These are phyloP conservation scores for Penicillium canescens DNA, from an alignment of 495 filamentous ascomycete genomes.

Conservation along the genomic window DNA sequence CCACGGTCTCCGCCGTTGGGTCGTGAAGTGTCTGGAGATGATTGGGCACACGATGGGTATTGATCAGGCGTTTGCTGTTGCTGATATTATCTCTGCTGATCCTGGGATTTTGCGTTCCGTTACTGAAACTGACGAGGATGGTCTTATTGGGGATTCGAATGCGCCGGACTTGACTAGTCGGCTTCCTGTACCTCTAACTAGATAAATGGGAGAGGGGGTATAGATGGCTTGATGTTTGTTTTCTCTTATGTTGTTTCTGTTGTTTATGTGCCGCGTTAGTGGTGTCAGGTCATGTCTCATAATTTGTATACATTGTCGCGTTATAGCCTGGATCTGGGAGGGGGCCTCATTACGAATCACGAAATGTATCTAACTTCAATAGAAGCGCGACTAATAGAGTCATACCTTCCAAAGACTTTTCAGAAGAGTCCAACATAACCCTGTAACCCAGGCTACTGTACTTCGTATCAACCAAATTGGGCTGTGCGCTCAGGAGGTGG, in stretches of 20 bases:
- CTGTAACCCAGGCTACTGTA: no score
- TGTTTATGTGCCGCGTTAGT: background rate
- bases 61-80: constrained; percentile 47
- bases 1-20: constrained; percentile 43
- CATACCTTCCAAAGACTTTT: background rate
- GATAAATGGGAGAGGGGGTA: background rate
- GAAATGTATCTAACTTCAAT: background rate
- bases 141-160: background rate
- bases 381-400: background rate
- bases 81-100: constrained; percentile 35
- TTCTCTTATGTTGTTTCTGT: background rate
- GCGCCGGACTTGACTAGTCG: constrained; percentile 1
- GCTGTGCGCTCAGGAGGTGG: no score
- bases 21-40: constrained; percentile 36
- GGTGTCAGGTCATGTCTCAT: background rate
- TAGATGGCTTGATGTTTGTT: background rate
- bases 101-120: constrained; percentile 26
- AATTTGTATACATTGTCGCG: background rate
- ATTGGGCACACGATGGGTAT: constrained; percentile 50
- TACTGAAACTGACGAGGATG: constrained; percentile 11
- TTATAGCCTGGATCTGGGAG: background rate
- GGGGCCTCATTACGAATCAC: background rate
- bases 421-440: background rate
- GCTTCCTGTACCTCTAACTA: background rate
- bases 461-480: no score